Evolutionary conservation across 371 early-diverging fungal genomes (phyloP).

Genomic region (Rhizomucor pusillus): DNA sequence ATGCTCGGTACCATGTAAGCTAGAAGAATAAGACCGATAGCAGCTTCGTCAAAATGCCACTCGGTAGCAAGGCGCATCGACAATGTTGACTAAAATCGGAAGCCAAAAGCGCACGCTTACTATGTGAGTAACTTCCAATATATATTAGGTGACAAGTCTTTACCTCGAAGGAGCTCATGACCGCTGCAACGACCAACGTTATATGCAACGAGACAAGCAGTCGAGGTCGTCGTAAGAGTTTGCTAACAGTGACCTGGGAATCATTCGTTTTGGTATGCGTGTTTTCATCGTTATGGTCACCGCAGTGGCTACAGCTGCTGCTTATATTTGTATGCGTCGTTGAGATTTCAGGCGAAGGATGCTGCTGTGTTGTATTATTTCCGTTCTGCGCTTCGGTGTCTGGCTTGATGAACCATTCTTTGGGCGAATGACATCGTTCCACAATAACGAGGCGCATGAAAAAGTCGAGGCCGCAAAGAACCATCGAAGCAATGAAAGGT

Average conservation of each 20-base stretch:
- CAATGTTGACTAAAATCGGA: conserved; percentile 48
- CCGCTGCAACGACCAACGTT: conserved; percentile 30
- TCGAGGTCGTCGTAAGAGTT: conserved; percentile 26
- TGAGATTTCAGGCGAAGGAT: conserved; percentile 3
- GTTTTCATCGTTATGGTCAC: neutral
- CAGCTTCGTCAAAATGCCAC: conserved; percentile 52
- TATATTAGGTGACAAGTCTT: neutral
- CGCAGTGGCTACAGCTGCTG: conserved; percentile 3
- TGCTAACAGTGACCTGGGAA: conserved; percentile 15
- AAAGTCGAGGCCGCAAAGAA: conserved; percentile 58
- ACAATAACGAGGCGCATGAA: conserved; percentile 52
- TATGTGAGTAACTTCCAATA: neutral
- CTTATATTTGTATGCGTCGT: conserved; percentile 11
- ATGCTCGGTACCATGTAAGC: conserved; percentile 52
- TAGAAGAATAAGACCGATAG: conserved; percentile 54
- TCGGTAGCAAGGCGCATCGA: conserved; percentile 54
- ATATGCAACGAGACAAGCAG: conserved; percentile 30
- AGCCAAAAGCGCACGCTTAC: too few species aligned
- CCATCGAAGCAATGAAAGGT: conserved; percentile 72
- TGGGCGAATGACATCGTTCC: conserved; percentile 43
- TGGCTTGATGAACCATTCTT: conserved; percentile 32
- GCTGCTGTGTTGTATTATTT: conserved; percentile 2
- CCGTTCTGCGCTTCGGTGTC: conserved; percentile 5
- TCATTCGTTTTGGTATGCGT: neutral
- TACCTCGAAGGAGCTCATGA: conserved; percentile 48